Conservation (phyloP, 129 eudicot genomes). For the carrot (Daucus carota) region DH1_v3.0 NC_030388.2:23043501-23044000, state of each 20-base stretch:
- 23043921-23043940: background rate
- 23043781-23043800: background rate
- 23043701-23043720: background rate
- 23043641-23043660: background rate
- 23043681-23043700: background rate
- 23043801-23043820: background rate
- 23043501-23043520: constrained; percentile 96
- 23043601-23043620: background rate
- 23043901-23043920: no score
- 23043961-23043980: background rate
- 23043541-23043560: background rate
- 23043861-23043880: background rate
- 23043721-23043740: background rate
- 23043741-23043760: background rate
- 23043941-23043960: background rate
- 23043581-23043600: background rate
- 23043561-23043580: background rate
- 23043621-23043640: background rate
- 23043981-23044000: constrained; percentile 5
- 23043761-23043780: background rate
- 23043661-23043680: background rate
- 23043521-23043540: constrained; percentile 10
- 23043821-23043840: background rate
- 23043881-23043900: no score
- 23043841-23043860: background rate